Conservation (phyloP, 2,329 filamentous ascomycete species). For the Diaporthe sp. region DNA sequence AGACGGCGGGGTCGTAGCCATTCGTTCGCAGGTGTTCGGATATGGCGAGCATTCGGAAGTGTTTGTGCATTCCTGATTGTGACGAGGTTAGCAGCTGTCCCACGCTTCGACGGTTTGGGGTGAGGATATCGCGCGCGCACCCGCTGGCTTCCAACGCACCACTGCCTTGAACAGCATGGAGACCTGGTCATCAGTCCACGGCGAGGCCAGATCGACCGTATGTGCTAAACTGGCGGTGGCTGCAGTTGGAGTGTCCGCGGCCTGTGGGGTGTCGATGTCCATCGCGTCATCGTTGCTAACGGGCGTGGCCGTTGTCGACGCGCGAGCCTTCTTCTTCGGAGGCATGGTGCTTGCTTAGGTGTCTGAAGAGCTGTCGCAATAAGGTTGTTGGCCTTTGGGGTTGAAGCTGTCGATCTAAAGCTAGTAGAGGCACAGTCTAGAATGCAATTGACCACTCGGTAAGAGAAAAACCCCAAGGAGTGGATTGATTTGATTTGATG, state of each 20-base stretch:
- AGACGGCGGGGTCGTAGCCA: constrained; percentile 78
- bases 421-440: neutral
- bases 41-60: constrained; percentile 92
- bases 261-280: constrained; percentile 70
- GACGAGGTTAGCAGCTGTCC: constrained; percentile 39
- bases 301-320: constrained; percentile 59
- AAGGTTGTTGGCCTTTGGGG: neutral
- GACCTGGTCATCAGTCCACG: constrained; percentile 97
- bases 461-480: neutral
- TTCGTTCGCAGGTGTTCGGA: constrained; percentile 84
- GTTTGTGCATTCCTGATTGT: constrained; percentile 85
- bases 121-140: constrained; percentile 57
- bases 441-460: neutral
- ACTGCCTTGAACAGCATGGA: constrained; percentile 93
- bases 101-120: neutral
- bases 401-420: neutral
- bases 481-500: too few species aligned
- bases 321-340: constrained; percentile 76
- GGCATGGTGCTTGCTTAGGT: constrained; percentile 59
- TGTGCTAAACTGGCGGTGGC: constrained; percentile 57
- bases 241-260: constrained; percentile 65
- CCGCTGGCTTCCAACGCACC: constrained; percentile 96
- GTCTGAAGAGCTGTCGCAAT: constrained; percentile 19
- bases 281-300: constrained; percentile 71
- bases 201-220: constrained; percentile 68